A percentile compares a stretch with the other conserved stretches of the same genome.
Conservation (phyloP, 768 basidiomycete genomes). For the Sistotremastrum suecicum region DNA sequence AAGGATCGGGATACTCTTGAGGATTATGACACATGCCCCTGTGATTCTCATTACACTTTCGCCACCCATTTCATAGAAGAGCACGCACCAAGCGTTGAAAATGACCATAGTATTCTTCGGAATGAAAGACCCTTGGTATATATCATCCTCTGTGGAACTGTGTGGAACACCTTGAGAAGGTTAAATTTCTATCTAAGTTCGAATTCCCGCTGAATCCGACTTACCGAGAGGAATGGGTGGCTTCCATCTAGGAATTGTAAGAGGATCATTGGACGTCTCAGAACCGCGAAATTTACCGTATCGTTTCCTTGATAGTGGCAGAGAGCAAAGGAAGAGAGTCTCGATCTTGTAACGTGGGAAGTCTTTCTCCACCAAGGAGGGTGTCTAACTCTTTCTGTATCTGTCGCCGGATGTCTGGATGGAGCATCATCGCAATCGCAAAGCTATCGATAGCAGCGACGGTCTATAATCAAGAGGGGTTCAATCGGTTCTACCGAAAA, state of each 20-base stretch:
- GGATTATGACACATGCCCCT: conserved; percentile 22
- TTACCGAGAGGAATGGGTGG: conserved; percentile 6
- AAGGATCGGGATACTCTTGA: conserved; percentile 17
- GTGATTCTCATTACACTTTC: no score
- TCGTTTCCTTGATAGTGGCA: conserved; percentile 5
- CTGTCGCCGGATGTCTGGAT: conserved; percentile 6
- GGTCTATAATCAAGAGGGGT: neutral
- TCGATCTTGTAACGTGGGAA: conserved; percentile 6
- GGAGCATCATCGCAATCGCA: conserved; percentile 9
- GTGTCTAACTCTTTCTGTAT: conserved; percentile 9
- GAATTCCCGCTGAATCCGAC: neutral
- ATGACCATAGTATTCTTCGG: conserved; percentile 14
- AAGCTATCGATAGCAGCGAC: conserved; percentile 8
- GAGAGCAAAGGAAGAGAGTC: conserved; percentile 1
- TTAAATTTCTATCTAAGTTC: no score
- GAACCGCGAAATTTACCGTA: neutral
- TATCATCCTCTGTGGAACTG: conserved; percentile 10
- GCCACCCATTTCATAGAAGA: no score
- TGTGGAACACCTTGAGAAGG: conserved; percentile 8
- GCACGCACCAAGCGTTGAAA: conserved; percentile 16
- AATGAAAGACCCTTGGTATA: conserved; percentile 15
- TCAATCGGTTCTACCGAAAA: neutral
- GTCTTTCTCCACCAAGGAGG: conserved; percentile 4
- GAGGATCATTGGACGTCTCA: no score
- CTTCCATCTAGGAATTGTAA: conserved; percentile 4